Conservation (phyloP, 164 flowering plant genomes). For the Stephania yunnanensis region DNA sequence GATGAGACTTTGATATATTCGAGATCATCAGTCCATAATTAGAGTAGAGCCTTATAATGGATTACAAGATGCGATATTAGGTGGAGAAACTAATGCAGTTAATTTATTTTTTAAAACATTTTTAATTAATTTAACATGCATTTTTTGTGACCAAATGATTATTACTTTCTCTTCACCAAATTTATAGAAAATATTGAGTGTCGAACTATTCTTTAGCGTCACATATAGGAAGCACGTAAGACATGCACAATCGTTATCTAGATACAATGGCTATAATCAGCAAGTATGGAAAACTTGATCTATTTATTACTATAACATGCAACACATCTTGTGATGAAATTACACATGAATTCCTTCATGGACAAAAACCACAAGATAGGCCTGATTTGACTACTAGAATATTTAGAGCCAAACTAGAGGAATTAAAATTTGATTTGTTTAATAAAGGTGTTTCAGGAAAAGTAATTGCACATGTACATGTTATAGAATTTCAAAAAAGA, state of each 20-base stretch:
- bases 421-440: too few species aligned
- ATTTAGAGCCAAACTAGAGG: too few species aligned
- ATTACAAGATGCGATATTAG: neutral
- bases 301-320: conserved; percentile 23
- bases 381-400: too few species aligned
- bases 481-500: too few species aligned
- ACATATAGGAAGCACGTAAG: conserved; percentile 15
- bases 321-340: conserved; percentile 18
- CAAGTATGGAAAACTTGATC: conserved; percentile 15
- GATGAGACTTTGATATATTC: conserved; percentile 5
- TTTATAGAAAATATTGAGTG: neutral
- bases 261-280: conserved; percentile 22
- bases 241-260: conserved; percentile 7
- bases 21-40: conserved; percentile 5
- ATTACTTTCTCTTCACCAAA: too few species aligned
- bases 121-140: neutral
- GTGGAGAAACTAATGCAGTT: neutral
- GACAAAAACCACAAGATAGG: too few species aligned
- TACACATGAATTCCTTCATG: too few species aligned
- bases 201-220: conserved; percentile 10
- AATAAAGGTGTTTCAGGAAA: too few species aligned
- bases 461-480: too few species aligned
- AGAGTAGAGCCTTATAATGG: conserved; percentile 15
- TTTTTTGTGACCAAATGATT: neutral
- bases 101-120: neutral